Base-by-base conservation (phyloP, 768 basidiomycete species). In the Sporobolomyces phaffii region DNA sequence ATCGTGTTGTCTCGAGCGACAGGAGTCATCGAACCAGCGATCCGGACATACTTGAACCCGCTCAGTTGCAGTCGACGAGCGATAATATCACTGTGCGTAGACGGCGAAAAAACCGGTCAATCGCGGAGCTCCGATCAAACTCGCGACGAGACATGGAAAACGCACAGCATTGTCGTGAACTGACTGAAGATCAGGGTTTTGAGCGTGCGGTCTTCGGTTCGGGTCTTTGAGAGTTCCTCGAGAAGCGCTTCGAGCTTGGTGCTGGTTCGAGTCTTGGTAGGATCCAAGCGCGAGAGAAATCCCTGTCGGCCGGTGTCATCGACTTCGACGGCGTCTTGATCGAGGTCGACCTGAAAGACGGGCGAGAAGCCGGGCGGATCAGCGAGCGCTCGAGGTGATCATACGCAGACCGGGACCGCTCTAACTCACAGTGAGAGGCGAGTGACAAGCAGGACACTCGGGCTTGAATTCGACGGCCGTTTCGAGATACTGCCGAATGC, bases 121-220 rank as follows among this genome's bases (percentile, higher is more conserved):
- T n/a, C n/a, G n/a, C n/a, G n/a, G 9, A 18, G 40, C 11, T 20
- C 29, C 20, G 15, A 24, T 14, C 2, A 9, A 17, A 28, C 4
- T 14, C 13, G 20, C 2, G 2, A 34, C 31, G 22, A 18, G 14
- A 22, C 11, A 22, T 3, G 48, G 33, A 43, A 17, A 41, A 41
- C 70, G 36, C 22, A 71, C 72, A 92, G 79, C 78, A 91, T 90
- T 76, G 87, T 90, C 43, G 92, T 90, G 75, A 94, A 96, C 79
- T 94, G 92, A 72, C 89, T 91, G 77, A 98, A 99, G 22, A 99
- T 94, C 57, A 99, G 84, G 77, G 89, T 91, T 80, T 99, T 99
- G 36, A 90, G 91, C 15, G 92, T 94, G 33, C 87, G 82, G 76
- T 97, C 90, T 75, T 92, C 84, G 68, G 82, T 77, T 40, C 92